Percentiles rank a stretch among this genome's conserved stretches.
Conservation (phyloP, 1,284 basidiomycete genomes). For the Cryptococcus maquisensis region DNA sequence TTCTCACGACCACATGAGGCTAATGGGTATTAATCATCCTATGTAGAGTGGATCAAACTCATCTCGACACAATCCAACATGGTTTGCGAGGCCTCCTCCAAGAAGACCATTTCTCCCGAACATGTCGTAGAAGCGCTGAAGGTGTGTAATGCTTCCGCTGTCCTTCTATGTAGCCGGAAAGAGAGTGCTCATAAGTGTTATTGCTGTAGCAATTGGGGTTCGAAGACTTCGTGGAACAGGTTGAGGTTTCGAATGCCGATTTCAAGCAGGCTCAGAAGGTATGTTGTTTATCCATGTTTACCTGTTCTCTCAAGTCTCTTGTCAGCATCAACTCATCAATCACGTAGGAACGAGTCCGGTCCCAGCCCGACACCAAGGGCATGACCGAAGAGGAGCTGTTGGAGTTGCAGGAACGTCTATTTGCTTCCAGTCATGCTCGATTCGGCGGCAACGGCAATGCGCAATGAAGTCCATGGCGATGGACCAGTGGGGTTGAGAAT, state of each 20-base stretch:
- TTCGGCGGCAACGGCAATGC: slow-evolving; percentile 47
- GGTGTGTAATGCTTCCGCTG: slow-evolving; percentile 51
- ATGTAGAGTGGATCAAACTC: slow-evolving; percentile 93
- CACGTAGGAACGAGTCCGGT: slow-evolving; percentile 57
- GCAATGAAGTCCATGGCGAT: slow-evolving; percentile 9
- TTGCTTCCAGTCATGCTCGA: slow-evolving; percentile 70
- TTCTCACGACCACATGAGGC: not conserved
- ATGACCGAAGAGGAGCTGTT: slow-evolving; percentile 86
- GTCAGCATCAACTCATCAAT: too few species aligned
- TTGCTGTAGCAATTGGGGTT: slow-evolving; percentile 62
- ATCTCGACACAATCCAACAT: slow-evolving; percentile 98
- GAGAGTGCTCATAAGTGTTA: slow-evolving; percentile 47
- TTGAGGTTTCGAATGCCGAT: slow-evolving; percentile 88
- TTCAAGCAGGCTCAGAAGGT: slow-evolving; percentile 40
- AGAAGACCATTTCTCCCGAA: slow-evolving; percentile 98
- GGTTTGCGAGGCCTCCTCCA: slow-evolving; percentile 95
- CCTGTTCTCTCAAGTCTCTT: not conserved
- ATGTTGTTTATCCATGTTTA: not conserved
- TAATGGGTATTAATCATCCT: not conserved
- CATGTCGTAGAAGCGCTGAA: slow-evolving; percentile 91
- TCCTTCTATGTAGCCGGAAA: not conserved
- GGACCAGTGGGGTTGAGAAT: not conserved
- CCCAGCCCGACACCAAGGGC: slow-evolving; percentile 83
- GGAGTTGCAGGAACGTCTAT: slow-evolving; percentile 82
- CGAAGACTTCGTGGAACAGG: slow-evolving; percentile 85